Conservation (phyloP, 2,329 filamentous ascomycete genomes). For the Epichloe gansuensis region DNA sequence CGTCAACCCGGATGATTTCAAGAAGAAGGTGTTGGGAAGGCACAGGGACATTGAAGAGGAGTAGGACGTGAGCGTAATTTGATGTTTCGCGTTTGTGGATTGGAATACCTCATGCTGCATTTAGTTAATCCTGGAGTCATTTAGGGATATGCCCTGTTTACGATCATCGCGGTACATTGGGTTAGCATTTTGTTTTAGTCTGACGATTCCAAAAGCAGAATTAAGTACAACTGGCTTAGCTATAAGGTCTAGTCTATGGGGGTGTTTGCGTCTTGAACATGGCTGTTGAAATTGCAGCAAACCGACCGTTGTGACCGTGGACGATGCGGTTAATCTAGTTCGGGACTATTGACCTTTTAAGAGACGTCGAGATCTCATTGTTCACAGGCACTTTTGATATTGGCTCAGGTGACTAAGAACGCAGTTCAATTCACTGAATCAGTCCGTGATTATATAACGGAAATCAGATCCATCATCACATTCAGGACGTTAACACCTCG, state of each 20-base stretch:
- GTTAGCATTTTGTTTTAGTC: slow-evolving; percentile 16
- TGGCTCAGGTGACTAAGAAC: neutral
- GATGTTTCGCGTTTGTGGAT: slow-evolving; percentile 4
- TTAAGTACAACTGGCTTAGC: slow-evolving; percentile 1
- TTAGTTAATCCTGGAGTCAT: slow-evolving; percentile 26
- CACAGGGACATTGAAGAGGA: slow-evolving; percentile 56
- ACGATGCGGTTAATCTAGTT: neutral
- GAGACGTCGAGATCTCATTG: no score
- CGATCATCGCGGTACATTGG: slow-evolving; percentile 17
- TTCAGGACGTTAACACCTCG: neutral
- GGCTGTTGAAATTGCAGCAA: neutral
- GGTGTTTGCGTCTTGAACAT: neutral
- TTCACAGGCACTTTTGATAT: neutral
- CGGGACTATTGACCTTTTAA: neutral
- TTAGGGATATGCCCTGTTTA: slow-evolving; percentile 19
- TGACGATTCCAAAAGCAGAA: slow-evolving; percentile 10
- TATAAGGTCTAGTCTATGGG: neutral
- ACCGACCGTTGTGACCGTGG: neutral
- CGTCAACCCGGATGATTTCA: slow-evolving; percentile 74
- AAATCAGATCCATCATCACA: slow-evolving; percentile 5
- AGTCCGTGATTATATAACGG: neutral
- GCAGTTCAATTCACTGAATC: neutral
- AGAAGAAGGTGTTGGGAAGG: slow-evolving; percentile 55
- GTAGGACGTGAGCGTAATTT: slow-evolving; percentile 18
- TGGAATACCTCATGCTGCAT: slow-evolving; percentile 12